These are phyloP conservation scores for Termitomyces sp. DNA, from an alignment of 768 basidiomycete genomes.

Conservation along the genomic window DNA sequence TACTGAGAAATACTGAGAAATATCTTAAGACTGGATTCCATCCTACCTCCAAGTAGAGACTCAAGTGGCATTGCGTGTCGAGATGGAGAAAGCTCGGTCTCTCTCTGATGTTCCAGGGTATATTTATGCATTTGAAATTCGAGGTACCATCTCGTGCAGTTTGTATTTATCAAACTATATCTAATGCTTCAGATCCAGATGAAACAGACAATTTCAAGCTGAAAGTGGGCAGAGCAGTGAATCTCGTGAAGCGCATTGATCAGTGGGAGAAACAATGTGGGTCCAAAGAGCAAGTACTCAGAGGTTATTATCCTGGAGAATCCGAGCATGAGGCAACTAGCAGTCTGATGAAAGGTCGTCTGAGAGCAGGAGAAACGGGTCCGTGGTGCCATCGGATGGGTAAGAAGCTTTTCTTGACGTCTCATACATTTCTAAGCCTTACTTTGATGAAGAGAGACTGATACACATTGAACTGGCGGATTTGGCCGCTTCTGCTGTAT, in stretches of 20 bases:
- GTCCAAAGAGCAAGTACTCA: conserved; percentile 66
- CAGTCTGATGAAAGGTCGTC: conserved; percentile 60
- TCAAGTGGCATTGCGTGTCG: conserved; percentile 42
- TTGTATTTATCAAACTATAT: background rate
- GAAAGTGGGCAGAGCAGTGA: conserved; percentile 77
- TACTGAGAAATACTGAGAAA: background rate
- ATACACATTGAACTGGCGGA: conserved; percentile 80
- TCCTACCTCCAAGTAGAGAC: conserved; percentile 56
- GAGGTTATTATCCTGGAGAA: conserved; percentile 69
- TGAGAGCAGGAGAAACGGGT: conserved; percentile 55
- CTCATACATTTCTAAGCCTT: background rate
- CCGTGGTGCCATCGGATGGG: conserved; percentile 66
- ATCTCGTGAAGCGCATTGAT: conserved; percentile 65
- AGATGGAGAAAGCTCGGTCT: conserved; percentile 46
- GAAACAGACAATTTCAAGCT: conserved; percentile 45
- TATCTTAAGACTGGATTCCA: conserved; percentile 62
- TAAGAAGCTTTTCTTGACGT: conserved; percentile 12
- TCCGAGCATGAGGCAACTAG: conserved; percentile 27
- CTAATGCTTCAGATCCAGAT: conserved; percentile 12
- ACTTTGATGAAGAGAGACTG: conserved; percentile 46
- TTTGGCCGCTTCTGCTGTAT: conserved; percentile 48
- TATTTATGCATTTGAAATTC: conserved; percentile 80
- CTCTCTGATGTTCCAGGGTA: conserved; percentile 62
- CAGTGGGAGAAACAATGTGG: conserved; percentile 82
- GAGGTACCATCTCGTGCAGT: conserved; percentile 35